Percentiles rank a stretch among this genome's conserved stretches.
These are phyloP conservation scores for Neovahlkampfia damariscottae DNA, from an alignment of 78 protist genomes.

Conservation along the genomic window DNA sequence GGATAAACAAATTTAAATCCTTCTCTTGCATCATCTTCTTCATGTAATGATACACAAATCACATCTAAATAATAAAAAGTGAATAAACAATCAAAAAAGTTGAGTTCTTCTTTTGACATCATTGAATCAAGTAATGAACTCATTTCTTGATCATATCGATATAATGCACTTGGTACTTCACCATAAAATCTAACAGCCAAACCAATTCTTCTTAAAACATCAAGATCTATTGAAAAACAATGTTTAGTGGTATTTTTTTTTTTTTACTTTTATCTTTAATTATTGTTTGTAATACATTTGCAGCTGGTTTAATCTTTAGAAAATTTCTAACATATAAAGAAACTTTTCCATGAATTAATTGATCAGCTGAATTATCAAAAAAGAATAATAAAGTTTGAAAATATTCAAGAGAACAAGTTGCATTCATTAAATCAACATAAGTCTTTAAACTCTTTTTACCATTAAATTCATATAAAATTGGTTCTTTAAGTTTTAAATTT, in stretches of 20 bases:
- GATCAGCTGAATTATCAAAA: not conserved
- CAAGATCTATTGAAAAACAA: too few relatives aligned
- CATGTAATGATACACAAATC: not conserved
- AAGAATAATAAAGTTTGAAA: not conserved
- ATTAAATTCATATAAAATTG: not conserved
- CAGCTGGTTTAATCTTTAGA: not conserved
- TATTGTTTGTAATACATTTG: not conserved
- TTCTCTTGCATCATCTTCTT: not conserved
- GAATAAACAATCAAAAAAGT: too few relatives aligned
- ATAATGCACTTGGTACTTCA: not conserved
- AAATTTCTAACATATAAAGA: not conserved
- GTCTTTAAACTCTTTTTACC: not conserved
- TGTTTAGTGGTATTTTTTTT: too few relatives aligned
- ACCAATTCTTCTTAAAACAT: not conserved
- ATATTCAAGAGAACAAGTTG: not conserved
- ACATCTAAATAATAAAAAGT: not conserved
- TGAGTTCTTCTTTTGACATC: too few relatives aligned
- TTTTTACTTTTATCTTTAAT: too few relatives aligned
- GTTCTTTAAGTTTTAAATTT: not conserved
- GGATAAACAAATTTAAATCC: too few relatives aligned
- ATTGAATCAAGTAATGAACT: not conserved
- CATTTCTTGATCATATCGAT: not conserved
- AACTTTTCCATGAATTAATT: not conserved
- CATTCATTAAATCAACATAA: not conserved
- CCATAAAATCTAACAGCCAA: not conserved